Conservation (phyloP, 176 grass and related monocot genomes). For the Elaeis guineensis region DNA sequence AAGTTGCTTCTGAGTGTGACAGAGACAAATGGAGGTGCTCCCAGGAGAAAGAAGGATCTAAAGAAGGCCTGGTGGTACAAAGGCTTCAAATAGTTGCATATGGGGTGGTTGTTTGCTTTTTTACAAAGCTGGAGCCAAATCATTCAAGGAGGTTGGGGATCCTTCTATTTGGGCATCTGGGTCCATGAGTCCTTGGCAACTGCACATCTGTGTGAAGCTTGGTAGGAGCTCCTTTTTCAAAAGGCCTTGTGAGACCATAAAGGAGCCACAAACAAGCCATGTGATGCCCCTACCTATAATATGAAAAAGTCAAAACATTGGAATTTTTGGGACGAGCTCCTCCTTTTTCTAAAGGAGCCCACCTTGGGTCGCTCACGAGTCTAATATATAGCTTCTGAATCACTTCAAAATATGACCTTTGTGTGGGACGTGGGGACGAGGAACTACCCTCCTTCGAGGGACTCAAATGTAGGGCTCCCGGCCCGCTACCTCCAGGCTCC, state of each 20-base stretch:
- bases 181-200: conserved; percentile 16
- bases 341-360: no score
- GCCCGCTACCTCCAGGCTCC: no score
- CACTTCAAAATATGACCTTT: no score
- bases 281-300: conserved; percentile 26
- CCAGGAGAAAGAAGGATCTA: conserved; percentile 26
- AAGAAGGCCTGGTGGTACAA: conserved; percentile 23
- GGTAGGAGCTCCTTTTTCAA: conserved; percentile 25
- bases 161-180: conserved; percentile 19
- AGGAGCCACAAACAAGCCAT: conserved; percentile 33
- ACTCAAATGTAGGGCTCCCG: no score
- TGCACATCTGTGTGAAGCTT: conserved; percentile 25
- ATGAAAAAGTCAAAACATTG: conserved; percentile 36
- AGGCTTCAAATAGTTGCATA: conserved; percentile 11
- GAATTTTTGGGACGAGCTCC: no score
- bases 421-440: no score
- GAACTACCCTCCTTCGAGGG: no score
- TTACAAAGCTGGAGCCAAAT: conserved; percentile 3
- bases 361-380: no score
- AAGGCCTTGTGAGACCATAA: conserved; percentile 27
- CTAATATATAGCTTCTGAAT: no score
- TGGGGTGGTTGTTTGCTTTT: conserved; percentile 1
- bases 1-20: conserved; percentile 25
- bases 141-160: conserved; percentile 13
- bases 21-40: conserved; percentile 43